Evolutionary conservation across 2,329 filamentous ascomycete genomes (phyloP).

Genomic region (Scedosporium minutisporum): DNA sequence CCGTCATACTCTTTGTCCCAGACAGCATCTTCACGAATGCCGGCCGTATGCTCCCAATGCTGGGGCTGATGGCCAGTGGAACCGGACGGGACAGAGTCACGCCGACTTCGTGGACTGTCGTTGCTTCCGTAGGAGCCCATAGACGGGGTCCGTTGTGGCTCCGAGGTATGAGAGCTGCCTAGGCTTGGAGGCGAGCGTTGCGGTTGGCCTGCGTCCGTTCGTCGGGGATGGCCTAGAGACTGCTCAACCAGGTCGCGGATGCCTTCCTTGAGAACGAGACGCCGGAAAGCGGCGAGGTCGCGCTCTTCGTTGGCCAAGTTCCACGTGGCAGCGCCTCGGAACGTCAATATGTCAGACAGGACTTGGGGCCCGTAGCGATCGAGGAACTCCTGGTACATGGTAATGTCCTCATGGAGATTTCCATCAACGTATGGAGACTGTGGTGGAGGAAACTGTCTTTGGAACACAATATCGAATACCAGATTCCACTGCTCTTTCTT

Average conservation of each 20-base stretch:
- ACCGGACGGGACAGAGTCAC: background rate
- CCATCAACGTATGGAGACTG: conserved; percentile 3
- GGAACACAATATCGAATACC: conserved; percentile 5
- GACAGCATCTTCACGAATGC: background rate
- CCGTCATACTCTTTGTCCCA: background rate
- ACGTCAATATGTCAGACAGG: conserved; percentile 4
- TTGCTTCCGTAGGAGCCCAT: conserved; percentile 2
- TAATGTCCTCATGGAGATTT: background rate
- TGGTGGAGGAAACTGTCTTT: background rate
- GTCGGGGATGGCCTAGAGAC: background rate
- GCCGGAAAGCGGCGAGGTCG: conserved; percentile 5
- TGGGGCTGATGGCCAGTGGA: background rate
- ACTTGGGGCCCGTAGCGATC: background rate
- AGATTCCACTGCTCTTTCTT: conserved; percentile 5
- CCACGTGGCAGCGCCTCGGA: background rate
- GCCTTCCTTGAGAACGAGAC: conserved; percentile 2
- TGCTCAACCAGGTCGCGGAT: conserved; percentile 2
- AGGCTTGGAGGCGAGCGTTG: background rate
- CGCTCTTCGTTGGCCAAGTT: conserved; percentile 7
- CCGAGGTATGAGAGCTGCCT: background rate
- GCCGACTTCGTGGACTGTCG: background rate
- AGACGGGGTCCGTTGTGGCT: background rate
- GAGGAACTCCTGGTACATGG: conserved; percentile 1
- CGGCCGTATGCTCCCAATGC: background rate
- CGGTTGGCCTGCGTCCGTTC: background rate